phyloP scores from a whole-genome alignment of 2,329 filamentous ascomycete genomes.

The Fusarium marasasianum region DNA sequence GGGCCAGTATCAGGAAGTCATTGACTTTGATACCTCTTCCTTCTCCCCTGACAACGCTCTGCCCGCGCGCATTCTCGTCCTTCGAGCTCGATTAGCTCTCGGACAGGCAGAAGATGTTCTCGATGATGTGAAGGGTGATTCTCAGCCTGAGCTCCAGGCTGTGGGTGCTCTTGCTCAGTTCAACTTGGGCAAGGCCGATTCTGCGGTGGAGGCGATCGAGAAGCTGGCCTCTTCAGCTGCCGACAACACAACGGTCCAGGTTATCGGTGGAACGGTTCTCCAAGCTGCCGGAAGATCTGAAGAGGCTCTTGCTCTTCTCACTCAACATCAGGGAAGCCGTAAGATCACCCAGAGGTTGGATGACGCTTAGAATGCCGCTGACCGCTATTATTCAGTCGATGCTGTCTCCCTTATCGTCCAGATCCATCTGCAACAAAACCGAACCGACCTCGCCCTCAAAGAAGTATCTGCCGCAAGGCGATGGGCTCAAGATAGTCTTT shows the following conservation, averaged over 20 bases:
- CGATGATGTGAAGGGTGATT: conserved; percentile 71
- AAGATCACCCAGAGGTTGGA: conserved; percentile 49
- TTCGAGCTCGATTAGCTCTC: conserved; percentile 84
- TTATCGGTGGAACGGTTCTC: conserved; percentile 83
- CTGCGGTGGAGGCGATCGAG: conserved; percentile 71
- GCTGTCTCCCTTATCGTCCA: conserved; percentile 90
- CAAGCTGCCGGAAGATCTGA: conserved; percentile 84
- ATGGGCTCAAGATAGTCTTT: conserved; percentile 93
- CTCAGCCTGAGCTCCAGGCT: conserved; percentile 78
- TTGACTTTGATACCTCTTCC: conserved; percentile 84
- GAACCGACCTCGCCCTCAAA: conserved; percentile 88
- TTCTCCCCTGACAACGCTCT: conserved; percentile 83
- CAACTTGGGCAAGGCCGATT: conserved; percentile 65
- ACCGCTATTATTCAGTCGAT: conserved; percentile 59
- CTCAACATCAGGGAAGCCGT: conserved; percentile 88
- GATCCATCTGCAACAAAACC: conserved; percentile 91
- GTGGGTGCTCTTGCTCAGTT: conserved; percentile 79
- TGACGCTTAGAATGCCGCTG: conserved; percentile 29
- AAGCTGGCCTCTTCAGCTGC: conserved; percentile 71
- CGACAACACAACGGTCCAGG: conserved; percentile 83
- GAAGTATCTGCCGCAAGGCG: conserved; percentile 86
- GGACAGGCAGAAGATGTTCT: conserved; percentile 80
- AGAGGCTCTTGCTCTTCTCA: conserved; percentile 81
- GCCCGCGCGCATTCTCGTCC: conserved; percentile 78
- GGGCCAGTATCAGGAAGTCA: conserved; percentile 86